Conservation (phyloP, 148 eudicot genomes). For the Limonium bicolor region DNA sequence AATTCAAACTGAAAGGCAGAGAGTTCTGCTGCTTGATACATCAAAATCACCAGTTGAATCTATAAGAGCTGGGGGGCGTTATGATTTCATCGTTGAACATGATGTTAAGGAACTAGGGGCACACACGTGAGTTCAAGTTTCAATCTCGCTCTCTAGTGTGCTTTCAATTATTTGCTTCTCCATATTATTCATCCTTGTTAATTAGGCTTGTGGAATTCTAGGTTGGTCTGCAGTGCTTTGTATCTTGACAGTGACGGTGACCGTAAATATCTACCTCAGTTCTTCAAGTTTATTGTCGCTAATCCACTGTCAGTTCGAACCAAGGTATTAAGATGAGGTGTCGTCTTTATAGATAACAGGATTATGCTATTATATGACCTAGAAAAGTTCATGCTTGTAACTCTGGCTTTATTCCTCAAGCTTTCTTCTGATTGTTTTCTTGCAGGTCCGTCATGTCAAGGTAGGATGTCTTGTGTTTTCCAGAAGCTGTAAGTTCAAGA, state of each 20-base stretch:
- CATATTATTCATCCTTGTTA: background rate
- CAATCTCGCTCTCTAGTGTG: background rate
- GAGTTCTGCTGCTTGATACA: conserved; percentile 81
- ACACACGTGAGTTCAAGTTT: conserved; percentile 61
- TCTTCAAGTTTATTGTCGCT: conserved; percentile 91
- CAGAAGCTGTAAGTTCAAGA: too few relatives aligned
- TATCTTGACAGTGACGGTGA: conserved; percentile 77
- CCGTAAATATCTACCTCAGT: conserved; percentile 96
- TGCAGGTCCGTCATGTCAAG: conserved; percentile 97
- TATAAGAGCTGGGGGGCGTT: conserved; percentile 94
- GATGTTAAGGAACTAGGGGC: conserved; percentile 99
- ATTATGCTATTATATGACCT: too few relatives aligned
- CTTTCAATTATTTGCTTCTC: background rate
- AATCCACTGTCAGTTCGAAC: conserved; percentile 98
- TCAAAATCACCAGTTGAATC: conserved; percentile 94
- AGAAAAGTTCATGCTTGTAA: too few relatives aligned
- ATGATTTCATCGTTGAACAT: conserved; percentile 97
- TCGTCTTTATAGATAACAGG: too few relatives aligned
- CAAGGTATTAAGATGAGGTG: conserved; percentile 58
- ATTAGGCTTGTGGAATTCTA: conserved; percentile 15
- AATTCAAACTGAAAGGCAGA: conserved; percentile 98
- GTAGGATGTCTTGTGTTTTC: conserved; percentile 46
- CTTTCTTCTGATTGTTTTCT: conserved; percentile 3
- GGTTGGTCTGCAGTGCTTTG: conserved; percentile 91
- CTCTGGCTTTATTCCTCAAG: too few relatives aligned